Conservation (phyloP, 164 flowering plant genomes). For the Echeveria elegans region DNA sequence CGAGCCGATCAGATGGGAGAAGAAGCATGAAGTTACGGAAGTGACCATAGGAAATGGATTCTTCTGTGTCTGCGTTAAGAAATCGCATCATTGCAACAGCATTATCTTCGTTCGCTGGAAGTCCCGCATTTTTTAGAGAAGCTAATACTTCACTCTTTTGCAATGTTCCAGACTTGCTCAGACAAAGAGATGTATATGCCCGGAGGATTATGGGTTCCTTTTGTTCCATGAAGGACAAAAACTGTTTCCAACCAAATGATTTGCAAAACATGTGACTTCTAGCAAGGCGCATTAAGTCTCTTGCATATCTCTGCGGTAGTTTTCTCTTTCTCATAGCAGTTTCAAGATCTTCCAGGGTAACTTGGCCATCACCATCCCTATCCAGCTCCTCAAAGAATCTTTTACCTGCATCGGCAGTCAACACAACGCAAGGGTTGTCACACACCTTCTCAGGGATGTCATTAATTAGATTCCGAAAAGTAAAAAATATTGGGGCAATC, state of each 20-base stretch:
- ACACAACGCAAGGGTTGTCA: constrained; percentile 6
- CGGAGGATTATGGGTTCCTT: constrained; percentile 93
- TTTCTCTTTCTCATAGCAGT: constrained; percentile 82
- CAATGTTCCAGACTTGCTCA: constrained; percentile 92
- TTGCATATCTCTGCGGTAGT: constrained; percentile 84
- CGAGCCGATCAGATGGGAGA: constrained; percentile 87
- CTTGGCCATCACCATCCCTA: constrained; percentile 96
- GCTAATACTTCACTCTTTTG: constrained; percentile 85
- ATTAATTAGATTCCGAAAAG: neutral
- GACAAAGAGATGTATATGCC: constrained; percentile 90
- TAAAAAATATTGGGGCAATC: neutral
- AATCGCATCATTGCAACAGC: constrained; percentile 98
- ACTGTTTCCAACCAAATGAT: constrained; percentile 97
- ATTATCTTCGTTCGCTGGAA: constrained; percentile 92
- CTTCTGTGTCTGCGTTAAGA: constrained; percentile 78
- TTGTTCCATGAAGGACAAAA: constrained; percentile 90
- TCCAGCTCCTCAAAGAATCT: constrained; percentile 95
- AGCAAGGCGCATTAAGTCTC: constrained; percentile 74
- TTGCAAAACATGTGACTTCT: constrained; percentile 80
- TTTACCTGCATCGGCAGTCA: constrained; percentile 65
- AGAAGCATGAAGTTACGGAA: constrained; percentile 94
- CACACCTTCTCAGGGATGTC: neutral
- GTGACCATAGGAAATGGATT: constrained; percentile 93
- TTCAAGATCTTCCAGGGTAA: constrained; percentile 90
- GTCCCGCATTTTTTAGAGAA: constrained; percentile 82